Conservation (phyloP, 257 asterid species). For the Solanum sejunctum region DNA sequence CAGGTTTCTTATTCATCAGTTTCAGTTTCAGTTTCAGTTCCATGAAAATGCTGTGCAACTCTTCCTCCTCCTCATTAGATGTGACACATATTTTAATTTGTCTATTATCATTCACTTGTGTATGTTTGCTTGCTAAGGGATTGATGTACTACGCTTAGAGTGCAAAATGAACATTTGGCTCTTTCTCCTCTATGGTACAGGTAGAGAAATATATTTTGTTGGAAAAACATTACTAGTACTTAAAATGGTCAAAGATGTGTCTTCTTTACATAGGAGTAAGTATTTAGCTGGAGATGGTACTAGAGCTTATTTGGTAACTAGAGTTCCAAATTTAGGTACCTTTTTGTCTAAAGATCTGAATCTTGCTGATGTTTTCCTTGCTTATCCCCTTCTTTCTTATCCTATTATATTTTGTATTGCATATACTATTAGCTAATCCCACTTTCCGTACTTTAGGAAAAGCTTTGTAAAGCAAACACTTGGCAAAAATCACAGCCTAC, state of each 20-base stretch:
- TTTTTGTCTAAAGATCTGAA: neutral
- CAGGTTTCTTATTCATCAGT: conserved; percentile 44
- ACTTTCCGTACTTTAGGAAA: conserved; percentile 44
- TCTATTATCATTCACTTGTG: neutral
- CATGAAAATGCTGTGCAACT: neutral
- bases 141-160: neutral
- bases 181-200: neutral
- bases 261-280: neutral
- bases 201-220: neutral
- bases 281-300: neutral
- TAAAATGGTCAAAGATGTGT: neutral
- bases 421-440: neutral
- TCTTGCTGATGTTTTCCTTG: neutral
- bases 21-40: neutral
- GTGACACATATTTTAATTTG: neutral
- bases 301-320: neutral
- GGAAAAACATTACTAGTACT: neutral
- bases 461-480: conserved; percentile 82
- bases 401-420: neutral
- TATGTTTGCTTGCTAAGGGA: neutral
- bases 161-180: neutral
- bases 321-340: neutral
- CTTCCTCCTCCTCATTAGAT: conserved; percentile 1
- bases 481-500: conserved; percentile 91
- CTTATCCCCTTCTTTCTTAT: neutral